phyloP scores from a whole-genome alignment of 2,329 filamentous ascomycete species.

The Plectosphaerella cucumerina region DNA sequence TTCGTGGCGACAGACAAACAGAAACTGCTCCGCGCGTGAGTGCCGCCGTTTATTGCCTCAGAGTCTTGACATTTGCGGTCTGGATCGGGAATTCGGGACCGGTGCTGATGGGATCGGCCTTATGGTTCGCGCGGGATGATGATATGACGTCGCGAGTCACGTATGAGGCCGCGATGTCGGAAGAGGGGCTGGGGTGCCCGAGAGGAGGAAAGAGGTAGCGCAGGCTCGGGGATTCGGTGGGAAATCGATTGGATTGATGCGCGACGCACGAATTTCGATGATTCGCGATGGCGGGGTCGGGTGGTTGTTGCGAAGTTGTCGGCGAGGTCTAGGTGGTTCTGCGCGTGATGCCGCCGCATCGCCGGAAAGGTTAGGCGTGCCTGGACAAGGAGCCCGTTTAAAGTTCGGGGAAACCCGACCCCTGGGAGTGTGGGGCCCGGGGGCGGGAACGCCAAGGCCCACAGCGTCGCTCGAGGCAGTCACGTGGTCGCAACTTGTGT shows the following conservation, averaged over 20 bases:
- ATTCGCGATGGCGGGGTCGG: neutral
- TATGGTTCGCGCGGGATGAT: neutral
- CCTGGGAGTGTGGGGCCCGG: too few species aligned
- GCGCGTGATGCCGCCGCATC: constrained; percentile 1
- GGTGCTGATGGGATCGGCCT: neutral
- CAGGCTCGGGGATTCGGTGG: neutral
- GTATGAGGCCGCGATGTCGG: neutral
- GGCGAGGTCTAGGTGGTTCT: neutral
- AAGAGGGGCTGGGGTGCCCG: neutral
- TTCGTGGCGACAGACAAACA: neutral
- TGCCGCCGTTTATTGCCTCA: neutral
- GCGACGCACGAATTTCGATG: neutral
- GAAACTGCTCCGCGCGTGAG: neutral
- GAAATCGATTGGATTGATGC: neutral
- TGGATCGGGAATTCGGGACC: neutral
- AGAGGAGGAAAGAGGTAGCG: neutral
- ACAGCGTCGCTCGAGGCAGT: too few species aligned
- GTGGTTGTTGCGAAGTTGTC: neutral
- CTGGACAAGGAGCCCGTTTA: neutral
- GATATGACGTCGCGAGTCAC: neutral
- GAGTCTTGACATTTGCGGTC: constrained; percentile 1
- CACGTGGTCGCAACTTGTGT: too few species aligned
- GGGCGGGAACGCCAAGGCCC: too few species aligned
- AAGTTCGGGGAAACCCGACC: neutral
- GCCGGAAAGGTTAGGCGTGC: neutral